Evolutionary conservation across 345 rosid genomes (phyloP).

Genomic region (Lepidium didymum): DNA sequence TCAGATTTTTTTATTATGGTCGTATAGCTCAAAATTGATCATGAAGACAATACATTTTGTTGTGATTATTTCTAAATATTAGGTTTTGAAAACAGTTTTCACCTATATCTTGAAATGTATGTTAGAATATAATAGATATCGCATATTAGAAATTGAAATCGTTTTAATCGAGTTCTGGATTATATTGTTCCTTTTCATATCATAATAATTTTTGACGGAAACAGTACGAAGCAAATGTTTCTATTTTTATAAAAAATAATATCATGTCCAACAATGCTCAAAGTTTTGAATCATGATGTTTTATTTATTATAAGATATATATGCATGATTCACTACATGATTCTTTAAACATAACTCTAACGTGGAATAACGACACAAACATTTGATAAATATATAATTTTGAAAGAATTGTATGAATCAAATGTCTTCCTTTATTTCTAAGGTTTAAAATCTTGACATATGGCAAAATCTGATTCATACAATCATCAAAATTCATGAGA

Average conservation of each 20-base stretch:
- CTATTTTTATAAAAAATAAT: neutral
- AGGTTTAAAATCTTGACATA: neutral
- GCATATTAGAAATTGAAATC: too few species aligned
- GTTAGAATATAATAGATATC: too few species aligned
- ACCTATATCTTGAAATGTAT: too few species aligned
- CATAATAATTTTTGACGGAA: neutral
- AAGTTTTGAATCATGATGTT: neutral
- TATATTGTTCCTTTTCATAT: neutral
- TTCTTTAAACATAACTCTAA: neutral
- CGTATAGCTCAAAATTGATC: too few species aligned
- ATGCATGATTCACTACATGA: neutral
- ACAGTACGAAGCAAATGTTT: neutral
- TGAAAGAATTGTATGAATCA: neutral
- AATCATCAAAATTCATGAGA: neutral
- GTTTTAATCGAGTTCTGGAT: neutral
- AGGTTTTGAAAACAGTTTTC: too few species aligned
- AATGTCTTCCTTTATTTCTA: neutral
- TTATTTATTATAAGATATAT: neutral
- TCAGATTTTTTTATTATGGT: too few species aligned
- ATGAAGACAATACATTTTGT: too few species aligned
- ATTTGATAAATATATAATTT: neutral
- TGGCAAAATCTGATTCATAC: neutral
- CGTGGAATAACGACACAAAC: neutral
- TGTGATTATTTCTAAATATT: too few species aligned
- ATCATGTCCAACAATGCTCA: neutral